Evolutionary conservation across 1,284 basidiomycete species (phyloP).

Genomic region (Marasmius oreades): DNA sequence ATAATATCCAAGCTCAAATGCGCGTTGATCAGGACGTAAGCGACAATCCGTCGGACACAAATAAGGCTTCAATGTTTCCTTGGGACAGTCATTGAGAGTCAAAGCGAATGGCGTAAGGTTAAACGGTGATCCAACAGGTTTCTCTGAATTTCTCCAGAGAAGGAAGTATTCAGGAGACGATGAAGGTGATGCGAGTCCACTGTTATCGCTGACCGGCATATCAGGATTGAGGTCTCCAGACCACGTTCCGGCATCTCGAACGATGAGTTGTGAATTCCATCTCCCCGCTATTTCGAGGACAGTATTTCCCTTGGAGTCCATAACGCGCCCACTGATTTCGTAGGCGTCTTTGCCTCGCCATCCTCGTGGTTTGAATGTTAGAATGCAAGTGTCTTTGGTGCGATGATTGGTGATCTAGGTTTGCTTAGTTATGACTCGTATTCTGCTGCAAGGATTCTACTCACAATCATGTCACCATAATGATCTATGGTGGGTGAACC

Average conservation of each 20-base stretch:
- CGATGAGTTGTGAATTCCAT: slow-evolving; percentile 95
- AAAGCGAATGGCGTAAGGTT: slow-evolving; percentile 96
- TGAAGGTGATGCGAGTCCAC: slow-evolving; percentile 39
- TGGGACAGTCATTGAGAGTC: slow-evolving; percentile 82
- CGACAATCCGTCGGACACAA: slow-evolving; percentile 93
- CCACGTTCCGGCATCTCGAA: slow-evolving; percentile 68
- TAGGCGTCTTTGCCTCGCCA: slow-evolving; percentile 92
- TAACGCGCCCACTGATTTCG: slow-evolving; percentile 88
- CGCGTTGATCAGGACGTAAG: slow-evolving; percentile 89
- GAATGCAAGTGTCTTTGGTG: slow-evolving; percentile 84
- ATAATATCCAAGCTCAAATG: slow-evolving; percentile 92
- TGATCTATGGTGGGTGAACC: slow-evolving; percentile 95
- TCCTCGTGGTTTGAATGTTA: slow-evolving; percentile 95
- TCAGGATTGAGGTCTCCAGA: slow-evolving; percentile 76
- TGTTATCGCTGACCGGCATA: slow-evolving; percentile 40
- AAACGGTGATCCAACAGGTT: slow-evolving; percentile 77
- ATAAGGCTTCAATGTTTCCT: slow-evolving; percentile 65
- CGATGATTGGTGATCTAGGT: slow-evolving; percentile 84
- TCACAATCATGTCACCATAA: slow-evolving; percentile 91
- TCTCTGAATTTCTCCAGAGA: slow-evolving; percentile 92
- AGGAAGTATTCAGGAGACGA: slow-evolving; percentile 67
- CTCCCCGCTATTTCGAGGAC: slow-evolving; percentile 92
- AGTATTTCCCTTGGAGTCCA: slow-evolving; percentile 61
- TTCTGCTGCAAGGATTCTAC: slow-evolving; percentile 26
- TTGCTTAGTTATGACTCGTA: neutral